phyloP scores from a whole-genome alignment of 129 eudicot genomes.

The Gnaphalium uliginosum region DNA sequence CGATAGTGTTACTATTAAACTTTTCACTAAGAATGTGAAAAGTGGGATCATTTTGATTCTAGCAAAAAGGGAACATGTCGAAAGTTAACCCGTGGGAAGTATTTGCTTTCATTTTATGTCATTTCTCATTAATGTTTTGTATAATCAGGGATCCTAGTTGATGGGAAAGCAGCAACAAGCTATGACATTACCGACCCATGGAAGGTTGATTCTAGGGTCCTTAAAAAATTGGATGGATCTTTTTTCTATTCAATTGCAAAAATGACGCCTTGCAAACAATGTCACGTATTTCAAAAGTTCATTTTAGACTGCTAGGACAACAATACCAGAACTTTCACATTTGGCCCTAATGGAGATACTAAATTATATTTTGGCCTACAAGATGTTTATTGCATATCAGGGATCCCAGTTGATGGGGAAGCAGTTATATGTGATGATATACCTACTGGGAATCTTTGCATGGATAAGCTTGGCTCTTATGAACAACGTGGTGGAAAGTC shows the following conservation, averaged over 20 bases:
- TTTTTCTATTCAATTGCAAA: neutral
- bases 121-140: neutral
- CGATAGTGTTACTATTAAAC: neutral
- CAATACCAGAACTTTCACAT: neutral
- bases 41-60: slow-evolving; percentile 2
- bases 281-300: slow-evolving; percentile 4
- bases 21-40: neutral
- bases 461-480: neutral
- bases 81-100: too few species aligned
- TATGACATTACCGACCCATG: neutral
- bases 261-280: neutral
- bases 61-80: too few species aligned
- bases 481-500: neutral
- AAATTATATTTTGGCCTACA: neutral
- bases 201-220: neutral
- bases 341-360: neutral
- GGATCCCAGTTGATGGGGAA: neutral
- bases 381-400: neutral
- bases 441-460: neutral
- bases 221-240: neutral
- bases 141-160: neutral
- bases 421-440: neutral
- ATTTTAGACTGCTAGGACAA: neutral
- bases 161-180: neutral
- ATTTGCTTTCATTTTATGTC: too few species aligned